Base-by-base conservation (phyloP, 78 protist species). In the Tieghemostelium lacteum region DNA sequence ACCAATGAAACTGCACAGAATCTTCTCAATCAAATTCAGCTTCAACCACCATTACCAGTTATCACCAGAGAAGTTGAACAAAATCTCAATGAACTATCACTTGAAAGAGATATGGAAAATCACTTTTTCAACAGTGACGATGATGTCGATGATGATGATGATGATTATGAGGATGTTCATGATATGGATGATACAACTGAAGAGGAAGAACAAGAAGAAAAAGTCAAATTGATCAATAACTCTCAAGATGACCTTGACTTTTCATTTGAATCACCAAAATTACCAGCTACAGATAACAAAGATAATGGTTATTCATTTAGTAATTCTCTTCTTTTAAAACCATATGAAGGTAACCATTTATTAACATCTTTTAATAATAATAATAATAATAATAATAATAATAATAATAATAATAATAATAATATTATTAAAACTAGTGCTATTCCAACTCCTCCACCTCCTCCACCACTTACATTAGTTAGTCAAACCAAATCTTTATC, bases 381-480 rank as follows among this genome's bases (percentile, higher is more conserved):
- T 65, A 37, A 65, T 65, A 65, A 65, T 65, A 65, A 65, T 65
- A 65, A 65, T 65, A 65, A 65, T 65, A 65, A 65, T 39, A 65
- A 65, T 36, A 65, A 37, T 65, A 65, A 37, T 65, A 37, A 65
- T 36, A 36, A 65, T 33, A 65, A 37, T 20, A 37, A 37, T 37
- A 37, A 63, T 63, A 63, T 29, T 24, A 24, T 3, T 14, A 2
- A 12, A 20, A 33, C 26, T 36, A 63, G n/a, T 33, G 20, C 20
- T 36, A 29, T 22, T 19, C 49, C 26, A 34, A 63, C 19, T 16
- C 12, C 8, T 16, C 54, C 8, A n/a, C n/a, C n/a, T n/a, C n/a
- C n/a, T n/a, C n/a, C n/a, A n/a, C n/a, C n/a, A n/a, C n/a, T n/a
- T 58, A 0, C 0, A 28, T 29, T 28, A 14, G 28, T 28, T 28